phyloP scores from a whole-genome alignment of 371 early-diverging fungal genomes.

The Batkoa obscura region DNA sequence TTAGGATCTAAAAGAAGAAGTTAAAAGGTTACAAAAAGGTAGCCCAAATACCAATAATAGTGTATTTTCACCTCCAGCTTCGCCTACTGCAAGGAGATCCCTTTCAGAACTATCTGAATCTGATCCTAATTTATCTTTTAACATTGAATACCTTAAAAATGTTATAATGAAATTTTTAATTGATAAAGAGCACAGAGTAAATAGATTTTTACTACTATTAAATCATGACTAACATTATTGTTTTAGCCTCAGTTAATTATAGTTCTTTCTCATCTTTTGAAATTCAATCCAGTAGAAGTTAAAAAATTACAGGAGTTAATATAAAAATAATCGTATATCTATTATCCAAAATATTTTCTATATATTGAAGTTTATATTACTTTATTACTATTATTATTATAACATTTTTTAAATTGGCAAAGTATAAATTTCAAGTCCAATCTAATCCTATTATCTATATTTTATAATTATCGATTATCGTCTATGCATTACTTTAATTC shows the following conservation, averaged over 20 bases:
- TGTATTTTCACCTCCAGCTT: neutral
- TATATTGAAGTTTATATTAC: too few species aligned
- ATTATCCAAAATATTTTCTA: too few species aligned
- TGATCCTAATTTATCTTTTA: neutral
- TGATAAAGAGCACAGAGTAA: constrained; percentile 1
- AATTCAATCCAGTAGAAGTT: constrained; percentile 3
- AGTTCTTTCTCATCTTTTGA: constrained; percentile 1
- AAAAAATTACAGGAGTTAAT: constrained; percentile 1
- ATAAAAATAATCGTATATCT: too few species aligned
- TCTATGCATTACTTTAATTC: too few species aligned
- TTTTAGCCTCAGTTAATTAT: constrained; percentile 3
- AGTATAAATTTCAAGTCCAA: too few species aligned
- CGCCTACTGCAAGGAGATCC: neutral
- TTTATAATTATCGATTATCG: too few species aligned
- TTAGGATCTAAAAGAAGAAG: constrained; percentile 6
- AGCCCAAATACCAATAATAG: neutral
- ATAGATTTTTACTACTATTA: neutral
- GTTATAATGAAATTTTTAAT: neutral
- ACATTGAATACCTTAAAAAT: constrained; percentile 1
- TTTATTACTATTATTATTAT: too few species aligned
- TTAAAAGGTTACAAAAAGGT: neutral
- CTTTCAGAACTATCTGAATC: neutral
- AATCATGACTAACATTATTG: neutral
- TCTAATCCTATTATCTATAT: too few species aligned
- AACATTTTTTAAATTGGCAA: too few species aligned